Evolutionary conservation across 805 yeast species (phyloP).

Genomic region (Ogataea minuta): DNA sequence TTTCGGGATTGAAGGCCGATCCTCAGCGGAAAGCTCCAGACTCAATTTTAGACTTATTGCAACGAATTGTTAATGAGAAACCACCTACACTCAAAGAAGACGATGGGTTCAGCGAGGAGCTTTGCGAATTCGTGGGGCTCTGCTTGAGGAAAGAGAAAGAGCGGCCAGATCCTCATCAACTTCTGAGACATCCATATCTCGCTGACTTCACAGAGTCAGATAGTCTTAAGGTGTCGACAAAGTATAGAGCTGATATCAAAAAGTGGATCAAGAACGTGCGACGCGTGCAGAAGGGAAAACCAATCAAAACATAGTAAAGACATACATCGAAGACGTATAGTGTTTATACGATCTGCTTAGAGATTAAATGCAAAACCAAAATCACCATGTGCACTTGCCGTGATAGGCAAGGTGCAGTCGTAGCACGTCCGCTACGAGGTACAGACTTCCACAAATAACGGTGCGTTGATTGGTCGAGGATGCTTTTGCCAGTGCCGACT

Average conservation of each 20-base stretch:
- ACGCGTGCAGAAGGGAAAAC: conserved; percentile 37
- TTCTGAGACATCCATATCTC: conserved; percentile 44
- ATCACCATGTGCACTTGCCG: conserved; percentile 4
- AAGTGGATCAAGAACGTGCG: conserved; percentile 39
- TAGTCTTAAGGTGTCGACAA: conserved; percentile 27
- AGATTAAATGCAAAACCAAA: conserved; percentile 1
- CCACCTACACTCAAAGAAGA: conserved; percentile 64
- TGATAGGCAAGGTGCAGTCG: conserved; percentile 29
- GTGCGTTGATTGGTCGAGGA: conserved; percentile 22
- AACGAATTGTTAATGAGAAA: conserved; percentile 88
- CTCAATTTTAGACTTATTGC: conserved; percentile 86
- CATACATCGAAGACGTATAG: not conserved
- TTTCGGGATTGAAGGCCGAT: conserved; percentile 22
- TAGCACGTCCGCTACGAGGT: conserved; percentile 58
- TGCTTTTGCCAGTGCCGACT: conserved; percentile 29
- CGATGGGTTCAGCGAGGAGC: conserved; percentile 45
- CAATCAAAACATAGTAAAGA: conserved; percentile 16
- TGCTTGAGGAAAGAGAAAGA: conserved; percentile 74
- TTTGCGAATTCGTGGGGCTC: conserved; percentile 67
- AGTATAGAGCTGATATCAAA: conserved; percentile 30
- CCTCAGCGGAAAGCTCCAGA: conserved; percentile 49
- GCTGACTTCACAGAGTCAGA: conserved; percentile 32
- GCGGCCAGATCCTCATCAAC: conserved; percentile 72
- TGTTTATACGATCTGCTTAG: not conserved
- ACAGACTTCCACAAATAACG: conserved; percentile 70